A percentile compares a stretch with the other conserved stretches of the same genome.
These are phyloP conservation scores for Sporobolus alterniflorus DNA, from an alignment of 202 grass and related monocot genomes.

Conservation along the genomic window DNA sequence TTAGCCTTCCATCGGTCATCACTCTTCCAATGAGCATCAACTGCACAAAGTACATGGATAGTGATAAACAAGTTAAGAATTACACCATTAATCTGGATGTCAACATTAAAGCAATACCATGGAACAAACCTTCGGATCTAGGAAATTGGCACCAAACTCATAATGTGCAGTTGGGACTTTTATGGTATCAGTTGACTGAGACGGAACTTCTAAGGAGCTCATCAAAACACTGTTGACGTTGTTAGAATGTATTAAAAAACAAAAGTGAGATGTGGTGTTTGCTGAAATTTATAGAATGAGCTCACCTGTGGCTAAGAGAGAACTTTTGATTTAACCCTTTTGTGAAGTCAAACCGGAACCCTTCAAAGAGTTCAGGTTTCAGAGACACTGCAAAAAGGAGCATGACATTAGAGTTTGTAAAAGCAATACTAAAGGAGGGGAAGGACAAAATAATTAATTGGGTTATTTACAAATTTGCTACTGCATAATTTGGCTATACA, in stretches of 20 bases:
- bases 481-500: too few species aligned
- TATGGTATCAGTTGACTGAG: constrained; percentile 75
- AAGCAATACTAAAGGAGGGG: constrained; percentile 24
- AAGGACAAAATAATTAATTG: constrained; percentile 25
- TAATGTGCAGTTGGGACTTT: constrained; percentile 95
- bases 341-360: constrained; percentile 95
- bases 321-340: constrained; percentile 92
- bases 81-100: constrained; percentile 1
- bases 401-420: constrained; percentile 29
- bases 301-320: constrained; percentile 89
- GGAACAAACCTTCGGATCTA: constrained; percentile 90
- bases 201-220: constrained; percentile 90
- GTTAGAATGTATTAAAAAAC: constrained; percentile 28
- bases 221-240: constrained; percentile 82
- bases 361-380: constrained; percentile 97
- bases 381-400: constrained; percentile 79
- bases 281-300: not conserved
- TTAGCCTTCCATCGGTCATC: constrained; percentile 93
- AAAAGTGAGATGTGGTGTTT: not conserved
- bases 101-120: not conserved
- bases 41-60: constrained; percentile 43
- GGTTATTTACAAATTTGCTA: not conserved
- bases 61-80: constrained; percentile 20
- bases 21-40: constrained; percentile 96
- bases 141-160: constrained; percentile 97